A percentile compares a stretch with the other conserved stretches of the same genome.
Conservation (phyloP, 176 grass and related monocot genomes). For the Paspalum notatum region DNA sequence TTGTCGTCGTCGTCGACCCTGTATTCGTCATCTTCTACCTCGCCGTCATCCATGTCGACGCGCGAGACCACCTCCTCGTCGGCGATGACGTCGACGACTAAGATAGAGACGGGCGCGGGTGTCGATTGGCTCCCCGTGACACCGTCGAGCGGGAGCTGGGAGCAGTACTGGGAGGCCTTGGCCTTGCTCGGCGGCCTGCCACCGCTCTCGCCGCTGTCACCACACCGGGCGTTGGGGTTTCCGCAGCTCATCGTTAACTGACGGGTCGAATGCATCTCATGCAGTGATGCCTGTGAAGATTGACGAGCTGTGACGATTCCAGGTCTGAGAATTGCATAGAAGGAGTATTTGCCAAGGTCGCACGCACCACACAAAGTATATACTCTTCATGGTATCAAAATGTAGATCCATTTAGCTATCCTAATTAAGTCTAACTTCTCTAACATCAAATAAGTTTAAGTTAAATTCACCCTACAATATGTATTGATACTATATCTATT, state of each 20-base stretch:
- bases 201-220: slow-evolving; percentile 54
- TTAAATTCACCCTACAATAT: too few species aligned
- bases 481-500: too few species aligned
- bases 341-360: too few species aligned
- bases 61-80: slow-evolving; percentile 27
- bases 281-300: too few species aligned
- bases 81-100: slow-evolving; percentile 26
- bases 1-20: background rate
- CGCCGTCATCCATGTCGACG: slow-evolving; percentile 24
- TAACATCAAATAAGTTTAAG: too few species aligned
- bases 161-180: slow-evolving; percentile 55
- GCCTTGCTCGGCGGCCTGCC: slow-evolving; percentile 35
- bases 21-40: background rate
- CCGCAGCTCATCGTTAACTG: slow-evolving; percentile 48
- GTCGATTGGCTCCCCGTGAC: slow-evolving; percentile 19
- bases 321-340: too few species aligned
- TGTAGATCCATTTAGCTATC: too few species aligned
- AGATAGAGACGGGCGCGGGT: background rate
- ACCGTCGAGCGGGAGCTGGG: slow-evolving; percentile 43
- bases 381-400: too few species aligned
- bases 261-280: background rate
- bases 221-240: slow-evolving; percentile 49
- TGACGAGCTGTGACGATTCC: too few species aligned
- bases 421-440: too few species aligned
- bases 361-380: too few species aligned